Conservation (phyloP, 1,284 basidiomycete genomes). For the Ustilago lituana region DNA sequence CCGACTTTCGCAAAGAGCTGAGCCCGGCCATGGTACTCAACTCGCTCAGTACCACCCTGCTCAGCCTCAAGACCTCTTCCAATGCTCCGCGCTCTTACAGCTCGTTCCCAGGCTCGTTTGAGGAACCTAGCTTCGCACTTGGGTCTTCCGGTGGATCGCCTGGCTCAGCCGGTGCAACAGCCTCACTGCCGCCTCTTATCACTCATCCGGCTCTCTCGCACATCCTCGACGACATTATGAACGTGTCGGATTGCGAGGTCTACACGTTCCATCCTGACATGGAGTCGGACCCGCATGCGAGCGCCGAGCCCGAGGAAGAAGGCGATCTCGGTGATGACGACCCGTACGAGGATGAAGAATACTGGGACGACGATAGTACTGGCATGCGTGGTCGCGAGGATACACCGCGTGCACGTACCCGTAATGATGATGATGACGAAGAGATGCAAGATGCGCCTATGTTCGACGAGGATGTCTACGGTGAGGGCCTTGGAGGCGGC, state of each 20-base stretch:
- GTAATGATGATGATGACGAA: constrained; percentile 34
- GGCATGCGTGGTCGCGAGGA: constrained; percentile 45
- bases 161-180: constrained; percentile 18
- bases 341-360: constrained; percentile 70
- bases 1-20: constrained; percentile 79
- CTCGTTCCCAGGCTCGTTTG: constrained; percentile 55
- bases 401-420: constrained; percentile 34
- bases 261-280: constrained; percentile 93
- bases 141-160: constrained; percentile 25
- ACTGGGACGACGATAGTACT: constrained; percentile 46
- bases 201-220: constrained; percentile 83
- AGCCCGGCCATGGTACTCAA: constrained; percentile 63
- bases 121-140: constrained; percentile 49
- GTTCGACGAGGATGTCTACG: constrained; percentile 65
- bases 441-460: constrained; percentile 59
- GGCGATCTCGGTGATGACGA: constrained; percentile 66
- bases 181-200: constrained; percentile 40
- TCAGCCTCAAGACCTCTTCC: constrained; percentile 56
- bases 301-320: constrained; percentile 70
- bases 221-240: constrained; percentile 88
- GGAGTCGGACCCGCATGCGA: constrained; percentile 91
- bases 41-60: constrained; percentile 63
- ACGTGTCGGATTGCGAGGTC: constrained; percentile 90
- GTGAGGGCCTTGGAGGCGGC: constrained; percentile 43
- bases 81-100: constrained; percentile 58